Evolutionary conservation across 768 basidiomycete genomes (phyloP).

Genomic region (Tubosaeta brunneosetosa): DNA sequence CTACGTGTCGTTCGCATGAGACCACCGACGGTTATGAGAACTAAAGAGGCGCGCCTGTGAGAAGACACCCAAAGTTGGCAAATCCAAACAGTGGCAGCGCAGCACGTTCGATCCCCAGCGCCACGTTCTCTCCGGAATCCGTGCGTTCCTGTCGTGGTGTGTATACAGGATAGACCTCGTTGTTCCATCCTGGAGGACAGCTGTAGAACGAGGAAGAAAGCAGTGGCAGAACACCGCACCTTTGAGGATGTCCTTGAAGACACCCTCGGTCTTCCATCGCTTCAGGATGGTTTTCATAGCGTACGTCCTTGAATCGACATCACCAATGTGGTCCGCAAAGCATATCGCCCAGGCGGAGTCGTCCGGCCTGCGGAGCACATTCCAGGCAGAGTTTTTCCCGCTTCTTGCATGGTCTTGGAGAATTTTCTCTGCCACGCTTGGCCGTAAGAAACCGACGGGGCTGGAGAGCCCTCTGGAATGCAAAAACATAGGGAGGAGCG

Average conservation of each 20-base stretch:
- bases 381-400: conserved; percentile 14
- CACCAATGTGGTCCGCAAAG: conserved; percentile 4
- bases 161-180: conserved; percentile 25
- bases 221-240: background rate
- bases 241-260: conserved; percentile 22
- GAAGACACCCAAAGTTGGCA: conserved; percentile 41
- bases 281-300: conserved; percentile 9
- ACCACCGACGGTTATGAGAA: background rate
- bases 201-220: background rate
- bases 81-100: conserved; percentile 42
- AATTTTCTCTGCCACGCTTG: conserved; percentile 12
- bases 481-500: conserved; percentile 20
- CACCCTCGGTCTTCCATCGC: conserved; percentile 12
- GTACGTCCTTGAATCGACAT: conserved; percentile 12
- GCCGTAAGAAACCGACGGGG: conserved; percentile 21
- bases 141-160: conserved; percentile 9
- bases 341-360: conserved; percentile 15
- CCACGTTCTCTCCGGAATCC: conserved; percentile 9
- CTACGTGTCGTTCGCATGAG: conserved; percentile 12
- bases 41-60: conserved; percentile 30
- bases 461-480: conserved; percentile 2
- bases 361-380: conserved; percentile 12
- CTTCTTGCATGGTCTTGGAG: conserved; percentile 5
- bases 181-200: conserved; percentile 16
- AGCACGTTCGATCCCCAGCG: conserved; percentile 41